Percentiles rank a stretch among this genome's conserved stretches.
Evolutionary conservation across 2,329 filamentous ascomycete species (phyloP).

Genomic region (Cladosporium austrohemisphaericum): DNA sequence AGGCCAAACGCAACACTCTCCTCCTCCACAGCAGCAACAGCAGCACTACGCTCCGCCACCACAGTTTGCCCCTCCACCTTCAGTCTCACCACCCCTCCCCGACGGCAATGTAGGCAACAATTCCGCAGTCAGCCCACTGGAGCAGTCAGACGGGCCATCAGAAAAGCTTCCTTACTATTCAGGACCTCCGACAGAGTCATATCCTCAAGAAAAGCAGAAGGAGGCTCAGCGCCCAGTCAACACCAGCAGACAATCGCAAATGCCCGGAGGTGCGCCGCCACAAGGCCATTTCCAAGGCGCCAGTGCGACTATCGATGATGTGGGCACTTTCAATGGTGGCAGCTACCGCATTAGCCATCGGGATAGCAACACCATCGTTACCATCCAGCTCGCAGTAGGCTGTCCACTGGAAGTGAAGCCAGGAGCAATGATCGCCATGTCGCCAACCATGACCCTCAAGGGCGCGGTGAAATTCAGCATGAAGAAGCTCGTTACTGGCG

Average conservation of each 20-base stretch:
- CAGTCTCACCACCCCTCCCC: slow-evolving; percentile 31
- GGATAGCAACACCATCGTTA: slow-evolving; percentile 85
- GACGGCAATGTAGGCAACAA: slow-evolving; percentile 26
- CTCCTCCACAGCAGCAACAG: slow-evolving; percentile 7
- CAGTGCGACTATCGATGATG: slow-evolving; percentile 64
- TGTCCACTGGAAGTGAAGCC: slow-evolving; percentile 80
- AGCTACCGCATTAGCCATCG: slow-evolving; percentile 91
- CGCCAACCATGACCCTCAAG: slow-evolving; percentile 76
- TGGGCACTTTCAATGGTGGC: slow-evolving; percentile 96
- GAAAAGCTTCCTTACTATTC: slow-evolving; percentile 35
- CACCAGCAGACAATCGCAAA: slow-evolving; percentile 28
- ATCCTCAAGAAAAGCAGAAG: slow-evolving; percentile 33
- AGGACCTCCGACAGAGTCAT: slow-evolving; percentile 32
- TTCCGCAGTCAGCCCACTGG: slow-evolving; percentile 18
- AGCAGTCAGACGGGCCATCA: slow-evolving; percentile 22
- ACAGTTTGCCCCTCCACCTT: slow-evolving; percentile 35
- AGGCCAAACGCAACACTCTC: slow-evolving; percentile 19
- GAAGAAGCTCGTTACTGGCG: slow-evolving; percentile 84
- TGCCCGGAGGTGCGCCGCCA: slow-evolving; percentile 39
- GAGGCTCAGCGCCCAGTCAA: slow-evolving; percentile 27
- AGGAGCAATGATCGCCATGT: slow-evolving; percentile 93
- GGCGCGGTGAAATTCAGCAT: slow-evolving; percentile 80
- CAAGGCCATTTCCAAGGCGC: slow-evolving; percentile 62
- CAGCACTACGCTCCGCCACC: slow-evolving; percentile 27
- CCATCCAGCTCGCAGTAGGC: slow-evolving; percentile 82